phyloP scores from a whole-genome alignment of 1,139 yeast species.

The Zygosaccharomyces pseudobailii region DNA sequence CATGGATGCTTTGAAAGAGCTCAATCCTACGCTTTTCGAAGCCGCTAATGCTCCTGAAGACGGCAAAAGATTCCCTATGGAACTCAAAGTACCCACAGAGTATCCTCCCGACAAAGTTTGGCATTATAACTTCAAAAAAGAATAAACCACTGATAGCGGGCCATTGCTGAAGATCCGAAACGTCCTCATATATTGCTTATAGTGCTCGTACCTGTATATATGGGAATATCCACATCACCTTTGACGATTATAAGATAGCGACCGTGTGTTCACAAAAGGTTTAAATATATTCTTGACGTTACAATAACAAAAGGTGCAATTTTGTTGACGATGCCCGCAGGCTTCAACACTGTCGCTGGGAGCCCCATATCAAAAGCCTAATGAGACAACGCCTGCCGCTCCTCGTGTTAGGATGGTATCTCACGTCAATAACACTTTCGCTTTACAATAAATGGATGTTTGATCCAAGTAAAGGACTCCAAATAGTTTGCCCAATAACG shows the following conservation, averaged over 20 bases:
- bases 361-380: neutral
- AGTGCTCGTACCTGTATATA: constrained; percentile 3
- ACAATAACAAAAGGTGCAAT: neutral
- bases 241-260: neutral
- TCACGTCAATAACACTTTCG: constrained; percentile 69
- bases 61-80: constrained; percentile 59
- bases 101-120: constrained; percentile 84
- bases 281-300: neutral
- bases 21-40: constrained; percentile 35
- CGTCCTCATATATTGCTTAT: neutral
- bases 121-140: constrained; percentile 52
- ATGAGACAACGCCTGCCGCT: constrained; percentile 12
- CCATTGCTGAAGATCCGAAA: neutral
- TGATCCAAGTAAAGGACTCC: constrained; percentile 55
- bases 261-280: neutral
- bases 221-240: neutral
- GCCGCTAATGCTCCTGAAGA: constrained; percentile 34
- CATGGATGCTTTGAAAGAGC: constrained; percentile 59
- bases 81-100: constrained; percentile 83
- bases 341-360: neutral
- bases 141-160: neutral
- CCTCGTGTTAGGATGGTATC: constrained; percentile 43
- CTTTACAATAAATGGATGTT: constrained; percentile 98
- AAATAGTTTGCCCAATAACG: constrained; percentile 76
- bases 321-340: neutral